Conservation (phyloP, 148 eudicot species). For the Cornus florida region DNA sequence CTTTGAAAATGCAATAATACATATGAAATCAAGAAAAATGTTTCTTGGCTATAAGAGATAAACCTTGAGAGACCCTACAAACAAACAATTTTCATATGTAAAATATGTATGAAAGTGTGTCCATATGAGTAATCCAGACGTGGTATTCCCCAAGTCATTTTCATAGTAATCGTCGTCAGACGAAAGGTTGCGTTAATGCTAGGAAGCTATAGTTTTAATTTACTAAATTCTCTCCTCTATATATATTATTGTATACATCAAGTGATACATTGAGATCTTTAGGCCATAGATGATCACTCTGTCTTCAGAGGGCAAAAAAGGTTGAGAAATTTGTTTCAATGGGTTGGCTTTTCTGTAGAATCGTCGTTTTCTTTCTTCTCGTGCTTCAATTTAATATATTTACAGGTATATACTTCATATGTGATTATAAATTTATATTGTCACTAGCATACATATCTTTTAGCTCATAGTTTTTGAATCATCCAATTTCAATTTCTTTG, state of each 20-base stretch:
- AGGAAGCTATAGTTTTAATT: too few species aligned
- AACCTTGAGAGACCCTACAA: neutral
- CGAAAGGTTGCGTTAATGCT: too few species aligned
- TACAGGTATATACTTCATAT: neutral
- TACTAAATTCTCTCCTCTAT: too few species aligned
- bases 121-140: neutral
- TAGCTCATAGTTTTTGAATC: neutral
- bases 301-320: neutral
- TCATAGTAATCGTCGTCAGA: neutral
- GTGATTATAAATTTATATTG: neutral
- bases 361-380: neutral
- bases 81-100: neutral
- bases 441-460: neutral
- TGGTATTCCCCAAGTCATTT: neutral
- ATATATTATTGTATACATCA: too few species aligned
- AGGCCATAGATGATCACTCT: neutral
- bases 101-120: neutral
- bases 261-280: neutral
- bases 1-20: too few species aligned
- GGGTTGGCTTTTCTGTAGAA: neutral
- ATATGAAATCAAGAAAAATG: too few species aligned
- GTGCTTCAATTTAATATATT: neutral
- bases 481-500: neutral
- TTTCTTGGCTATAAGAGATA: too few species aligned
- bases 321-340: neutral